Percentiles rank a stretch among this genome's conserved stretches.
Evolutionary conservation across 495 filamentous ascomycete species (phyloP).

Genomic region (Aspergillus incahuasiensis): DNA sequence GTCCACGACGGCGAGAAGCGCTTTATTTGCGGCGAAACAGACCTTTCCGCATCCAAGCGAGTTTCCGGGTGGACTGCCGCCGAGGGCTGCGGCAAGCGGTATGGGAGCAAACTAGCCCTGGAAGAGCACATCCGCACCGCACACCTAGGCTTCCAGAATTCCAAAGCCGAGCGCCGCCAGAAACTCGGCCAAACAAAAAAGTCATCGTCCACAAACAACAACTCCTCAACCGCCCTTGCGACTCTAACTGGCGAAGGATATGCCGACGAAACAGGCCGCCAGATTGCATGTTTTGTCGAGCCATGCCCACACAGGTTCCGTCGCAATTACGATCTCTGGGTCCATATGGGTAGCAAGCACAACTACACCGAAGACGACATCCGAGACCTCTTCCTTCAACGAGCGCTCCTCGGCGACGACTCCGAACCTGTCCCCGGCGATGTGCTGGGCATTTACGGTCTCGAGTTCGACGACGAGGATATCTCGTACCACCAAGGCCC

Average conservation of each 20-base stretch:
- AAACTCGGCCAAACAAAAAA: constrained; percentile 31
- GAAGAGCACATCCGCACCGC: constrained; percentile 76
- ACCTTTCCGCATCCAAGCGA: constrained; percentile 53
- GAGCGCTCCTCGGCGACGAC: constrained; percentile 34
- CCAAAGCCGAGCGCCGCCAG: constrained; percentile 41
- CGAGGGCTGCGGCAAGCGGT: constrained; percentile 64
- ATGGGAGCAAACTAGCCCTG: constrained; percentile 65
- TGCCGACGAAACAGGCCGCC: constrained; percentile 46
- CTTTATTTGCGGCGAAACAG: constrained; percentile 68
- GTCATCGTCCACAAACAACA: constrained; percentile 6
- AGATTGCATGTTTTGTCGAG: constrained; percentile 50
- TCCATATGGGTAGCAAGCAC: constrained; percentile 58
- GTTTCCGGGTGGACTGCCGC: constrained; percentile 59
- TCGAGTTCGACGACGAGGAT: constrained; percentile 33
- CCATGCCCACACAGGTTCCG: constrained; percentile 58
- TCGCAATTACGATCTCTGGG: constrained; percentile 61
- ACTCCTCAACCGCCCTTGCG: constrained; percentile 30
- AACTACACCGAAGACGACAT: constrained; percentile 46
- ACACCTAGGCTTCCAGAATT: constrained; percentile 57
- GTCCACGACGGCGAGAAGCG: constrained; percentile 64
- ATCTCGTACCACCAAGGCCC: constrained; percentile 14
- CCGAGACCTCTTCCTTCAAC: constrained; percentile 41
- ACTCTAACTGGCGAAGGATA: constrained; percentile 60
- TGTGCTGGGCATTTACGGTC: constrained; percentile 41
- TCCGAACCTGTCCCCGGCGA: constrained; percentile 24